A percentile compares a stretch with the other conserved stretches of the same genome.
Conservation (phyloP, 306 rosid species). For the Phaseolus lunatus region DNA sequence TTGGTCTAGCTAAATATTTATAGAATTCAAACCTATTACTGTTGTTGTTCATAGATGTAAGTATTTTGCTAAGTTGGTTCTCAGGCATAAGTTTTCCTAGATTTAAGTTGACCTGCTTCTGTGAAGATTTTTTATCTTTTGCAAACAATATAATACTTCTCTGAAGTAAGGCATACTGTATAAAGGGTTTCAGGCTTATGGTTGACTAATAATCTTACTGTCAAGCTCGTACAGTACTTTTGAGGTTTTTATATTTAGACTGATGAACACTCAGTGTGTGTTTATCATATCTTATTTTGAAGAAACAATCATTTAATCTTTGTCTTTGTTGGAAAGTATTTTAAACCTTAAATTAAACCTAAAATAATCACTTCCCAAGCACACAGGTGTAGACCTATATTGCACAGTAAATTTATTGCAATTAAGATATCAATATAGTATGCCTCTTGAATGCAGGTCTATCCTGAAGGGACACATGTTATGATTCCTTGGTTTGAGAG, state of each 20-base stretch:
- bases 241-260: background rate
- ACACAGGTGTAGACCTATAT: background rate
- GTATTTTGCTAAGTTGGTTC: background rate
- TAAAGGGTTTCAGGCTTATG: slow-evolving; percentile 12
- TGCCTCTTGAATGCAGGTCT: slow-evolving; percentile 46
- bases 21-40: background rate
- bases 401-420: background rate
- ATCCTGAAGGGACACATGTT: slow-evolving; percentile 53
- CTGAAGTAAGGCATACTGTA: background rate
- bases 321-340: background rate
- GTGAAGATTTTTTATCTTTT: background rate
- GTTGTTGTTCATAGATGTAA: slow-evolving; percentile 29
- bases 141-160: background rate
- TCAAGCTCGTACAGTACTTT: background rate
- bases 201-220: slow-evolving; percentile 16
- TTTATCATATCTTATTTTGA: background rate
- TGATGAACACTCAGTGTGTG: background rate
- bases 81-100: background rate
- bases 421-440: background rate
- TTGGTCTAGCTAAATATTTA: background rate
- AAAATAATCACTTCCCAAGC: background rate
- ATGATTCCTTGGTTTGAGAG: slow-evolving; percentile 57
- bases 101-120: background rate
- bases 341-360: background rate
- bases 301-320: background rate